Base-by-base conservation (phyloP, 768 basidiomycete genomes). In the Strobilomyces dryophilus region DNA sequence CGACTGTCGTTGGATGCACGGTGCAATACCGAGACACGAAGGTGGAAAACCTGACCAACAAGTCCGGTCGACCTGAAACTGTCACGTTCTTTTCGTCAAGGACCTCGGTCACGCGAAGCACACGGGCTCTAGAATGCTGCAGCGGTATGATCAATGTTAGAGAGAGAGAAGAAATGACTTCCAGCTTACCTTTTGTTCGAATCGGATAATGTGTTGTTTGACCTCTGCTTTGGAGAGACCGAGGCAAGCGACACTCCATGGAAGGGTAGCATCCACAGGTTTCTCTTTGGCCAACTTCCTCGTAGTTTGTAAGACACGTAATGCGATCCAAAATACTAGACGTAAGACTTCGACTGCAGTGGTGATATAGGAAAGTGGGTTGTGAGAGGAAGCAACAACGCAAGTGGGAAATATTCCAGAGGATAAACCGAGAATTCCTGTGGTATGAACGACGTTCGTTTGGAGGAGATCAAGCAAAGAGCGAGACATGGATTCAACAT, bases 61-160 rank as follows among this genome's bases (percentile, higher is more conserved):
- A 48, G 54, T 80, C 76, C 3, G 83, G 83, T 45, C 70, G 75
- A 21, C 83, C 85, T 3, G 84, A 85, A 45, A 84, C 67, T 12
- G 83, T 83, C 49, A 82, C 68, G 50, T 73, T 77, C 11, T 57
- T 66, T 48, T 74, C 70, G 53, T 77, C 76, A 46, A 79, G 69
- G 52, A 81, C 68, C 9, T 81, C 79, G 1, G 82, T 83, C 42
- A 84, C 66, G 60, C 66, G 24, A 24, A 73, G 61, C 84, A 65
- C 15, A 61, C 49, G 1, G 63, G 61, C 42, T 37, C 50, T 61
- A 54, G 51, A 50, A 47, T 55, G 49, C 53, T 61, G 45, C 50
- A 44, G 2, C 14, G 14, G 31, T 29, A 5, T 39, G 27, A 66
- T 53, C 5, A 47, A 29, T 2, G 20, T 18, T 0, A 17, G 18